Percentiles rank a stretch among this genome's conserved stretches.
Conservation (phyloP, 2,329 filamentous ascomycete species). For the Alternaria incomplexa region DNA sequence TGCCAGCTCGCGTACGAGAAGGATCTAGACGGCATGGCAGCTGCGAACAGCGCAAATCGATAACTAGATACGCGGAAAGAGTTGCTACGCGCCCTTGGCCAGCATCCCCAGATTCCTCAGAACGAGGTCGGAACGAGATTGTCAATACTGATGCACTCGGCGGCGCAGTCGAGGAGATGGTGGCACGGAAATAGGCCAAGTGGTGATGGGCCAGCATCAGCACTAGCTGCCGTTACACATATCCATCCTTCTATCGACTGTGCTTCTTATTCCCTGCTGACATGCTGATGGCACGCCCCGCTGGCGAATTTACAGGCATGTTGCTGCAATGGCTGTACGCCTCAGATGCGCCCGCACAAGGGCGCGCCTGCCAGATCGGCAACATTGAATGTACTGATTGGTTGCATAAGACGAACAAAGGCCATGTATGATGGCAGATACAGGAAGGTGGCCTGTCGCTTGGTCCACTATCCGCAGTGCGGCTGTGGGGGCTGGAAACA, state of each 20-base stretch:
- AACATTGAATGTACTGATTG: neutral
- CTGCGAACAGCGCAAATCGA: neutral
- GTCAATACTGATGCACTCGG: neutral
- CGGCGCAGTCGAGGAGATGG: neutral
- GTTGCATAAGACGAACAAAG: slow-evolving; percentile 3
- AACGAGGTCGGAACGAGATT: neutral
- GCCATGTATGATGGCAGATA: neutral
- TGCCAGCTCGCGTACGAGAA: neutral
- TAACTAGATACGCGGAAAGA: neutral
- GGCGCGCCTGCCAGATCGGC: slow-evolving; percentile 2
- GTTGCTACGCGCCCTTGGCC: neutral
- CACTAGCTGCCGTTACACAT: neutral
- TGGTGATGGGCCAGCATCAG: neutral
- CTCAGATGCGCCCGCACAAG: slow-evolving; percentile 3
- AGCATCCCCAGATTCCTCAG: neutral
- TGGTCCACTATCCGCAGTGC: neutral
- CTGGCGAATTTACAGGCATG: neutral
- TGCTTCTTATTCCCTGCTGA: slow-evolving; percentile 3
- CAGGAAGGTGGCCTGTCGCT: slow-evolving; percentile 6
- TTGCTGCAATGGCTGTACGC: slow-evolving; percentile 2
- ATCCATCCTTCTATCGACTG: neutral
- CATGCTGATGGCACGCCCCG: slow-evolving; percentile 1
- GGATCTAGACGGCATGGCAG: neutral
- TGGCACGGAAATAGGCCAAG: slow-evolving; percentile 1
- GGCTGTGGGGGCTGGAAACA: slow-evolving; percentile 8